Base-by-base conservation (phyloP, 805 yeast species). In the Teunomyces tritomae region DNA sequence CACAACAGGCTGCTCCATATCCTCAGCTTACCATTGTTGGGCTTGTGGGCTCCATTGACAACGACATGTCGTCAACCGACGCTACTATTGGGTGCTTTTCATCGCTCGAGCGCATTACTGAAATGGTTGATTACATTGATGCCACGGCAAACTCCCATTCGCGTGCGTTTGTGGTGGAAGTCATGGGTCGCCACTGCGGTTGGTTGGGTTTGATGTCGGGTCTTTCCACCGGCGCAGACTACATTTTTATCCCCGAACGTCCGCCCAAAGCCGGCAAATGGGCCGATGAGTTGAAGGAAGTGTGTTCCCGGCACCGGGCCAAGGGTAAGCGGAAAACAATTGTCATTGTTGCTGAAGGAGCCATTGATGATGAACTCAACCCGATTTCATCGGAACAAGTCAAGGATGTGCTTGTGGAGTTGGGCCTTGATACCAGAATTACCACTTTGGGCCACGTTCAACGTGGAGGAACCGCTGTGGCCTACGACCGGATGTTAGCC, bases 171-270 rank as follows among this genome's bases (percentile, higher is more conserved):
- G 88, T 87, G 35, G 83, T 87, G 36, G 95, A 87, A 70, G 95
- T 87, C 14, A 87, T 87, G 95, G 95, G 95, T 50, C 77, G 95
- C 67, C 90, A 87, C 64, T 87, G 95, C 73, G 95, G 95, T 53
- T 87, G 95, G 95, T 74, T 87, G 53, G 92, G 87, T 1, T 70
- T 87, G 52, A 82, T 85, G 86, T 83, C 92, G 13, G 95, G 94
- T 54, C 75, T 87, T 50, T 79, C 89, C 10, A 82, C 89, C 11
- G 82, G 90, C 53, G 92, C 95, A 2, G 95, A 87, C 65, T 87
- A 79, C 58, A 83, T 87, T 42, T 80, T 87, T 58, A 85, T 87
- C 53, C 95, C 95, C 13, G 95, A 87, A 65, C 79, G 80, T 56
- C 92, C 94, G 5, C 83, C 90, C 7, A 71, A 76, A 39, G 72